Conservation (phyloP, 192 early-diverging fungal species). For the Ramicandelaber brevisporus region DNA sequence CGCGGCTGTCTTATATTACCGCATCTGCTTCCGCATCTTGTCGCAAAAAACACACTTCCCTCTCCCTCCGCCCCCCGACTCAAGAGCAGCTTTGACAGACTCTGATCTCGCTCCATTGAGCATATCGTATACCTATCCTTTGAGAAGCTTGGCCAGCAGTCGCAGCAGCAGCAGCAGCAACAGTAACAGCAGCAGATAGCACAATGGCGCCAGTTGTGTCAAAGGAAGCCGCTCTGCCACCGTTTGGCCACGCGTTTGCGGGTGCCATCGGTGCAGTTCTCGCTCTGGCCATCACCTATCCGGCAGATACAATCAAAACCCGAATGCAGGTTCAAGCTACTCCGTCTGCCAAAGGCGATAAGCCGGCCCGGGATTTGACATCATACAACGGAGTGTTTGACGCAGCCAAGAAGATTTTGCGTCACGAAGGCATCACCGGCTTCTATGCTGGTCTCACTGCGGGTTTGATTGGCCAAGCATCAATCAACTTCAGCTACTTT, state of each 20-base stretch:
- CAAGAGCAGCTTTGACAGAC: no score
- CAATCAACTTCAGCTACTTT: conserved; percentile 66
- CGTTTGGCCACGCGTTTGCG: conserved; percentile 75
- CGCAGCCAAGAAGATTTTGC: conserved; percentile 60
- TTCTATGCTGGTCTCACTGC: conserved; percentile 72
- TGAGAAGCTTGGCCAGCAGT: no score
- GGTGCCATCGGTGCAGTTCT: conserved; percentile 80
- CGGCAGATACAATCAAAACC: conserved; percentile 93
- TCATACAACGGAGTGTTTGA: conserved; percentile 40
- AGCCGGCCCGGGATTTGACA: conserved; percentile 7
- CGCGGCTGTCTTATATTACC: no score
- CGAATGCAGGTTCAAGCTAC: conserved; percentile 82
- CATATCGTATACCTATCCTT: no score
- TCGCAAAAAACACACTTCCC: no score
- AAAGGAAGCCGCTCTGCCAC: conserved; percentile 32
- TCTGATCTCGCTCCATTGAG: no score
- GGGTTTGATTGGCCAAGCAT: conserved; percentile 50
- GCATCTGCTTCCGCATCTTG: no score
- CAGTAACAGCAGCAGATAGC: no score
- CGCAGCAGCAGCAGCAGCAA: no score
- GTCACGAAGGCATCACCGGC: conserved; percentile 57
- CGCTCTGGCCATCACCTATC: conserved; percentile 75
- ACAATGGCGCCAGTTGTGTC: no score
- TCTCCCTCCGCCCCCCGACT: no score
- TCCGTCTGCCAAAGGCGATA: conserved; percentile 7